Evolutionary conservation across 1,139 yeast genomes (phyloP), one percentile per base, ranked within the genome.

Genomic region (Pichia kudriavzevii): DNA sequence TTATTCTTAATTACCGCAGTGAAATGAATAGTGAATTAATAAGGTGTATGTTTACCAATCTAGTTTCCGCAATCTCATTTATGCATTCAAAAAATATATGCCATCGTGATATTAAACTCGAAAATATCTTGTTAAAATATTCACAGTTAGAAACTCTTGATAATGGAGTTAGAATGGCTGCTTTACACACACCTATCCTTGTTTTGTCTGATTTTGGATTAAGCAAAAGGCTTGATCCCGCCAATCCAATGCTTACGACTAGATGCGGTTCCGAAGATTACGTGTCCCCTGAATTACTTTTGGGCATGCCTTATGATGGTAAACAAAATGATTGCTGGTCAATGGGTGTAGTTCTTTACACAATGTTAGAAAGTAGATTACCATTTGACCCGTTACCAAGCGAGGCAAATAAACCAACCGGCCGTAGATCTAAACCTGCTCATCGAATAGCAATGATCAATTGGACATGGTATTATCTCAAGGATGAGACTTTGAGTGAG

Each of bases 211-310:
- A 91, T 61, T 78, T 91, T 59, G 98, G 98, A 0, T 67, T 91
- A 19, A 80, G 95, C 11, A 78, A 85, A 48, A 63, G 66, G 36
- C 67, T 88, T 15, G 72, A 70, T 31, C 69, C 72, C 1, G 64
- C 61, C 0, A 65, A 71, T 43, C 84, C 87, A 26, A 49, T 79
- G 38, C 66, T 93, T 20, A 67, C 80, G 2, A 88, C 97, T 1
- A 62, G 97, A 40, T 91, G 98, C 58, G 98, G 98, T 0, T 82
- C 95, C 1, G 95, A 85, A 45, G 97, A 91, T 56, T 91, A 91
- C 49, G 94, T 91, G 3, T 79, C 95, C 0, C 98, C 97, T 0
- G 98, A 91, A 55, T 63, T 91, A 23, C 63, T 91, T 27, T 75
- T 91, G 77, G 97, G 97, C 0, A 67, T 84, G 40, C 79, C 84